Base-by-base conservation (phyloP, 441 rosid genomes). In the Erodium chrysanthum region DNA sequence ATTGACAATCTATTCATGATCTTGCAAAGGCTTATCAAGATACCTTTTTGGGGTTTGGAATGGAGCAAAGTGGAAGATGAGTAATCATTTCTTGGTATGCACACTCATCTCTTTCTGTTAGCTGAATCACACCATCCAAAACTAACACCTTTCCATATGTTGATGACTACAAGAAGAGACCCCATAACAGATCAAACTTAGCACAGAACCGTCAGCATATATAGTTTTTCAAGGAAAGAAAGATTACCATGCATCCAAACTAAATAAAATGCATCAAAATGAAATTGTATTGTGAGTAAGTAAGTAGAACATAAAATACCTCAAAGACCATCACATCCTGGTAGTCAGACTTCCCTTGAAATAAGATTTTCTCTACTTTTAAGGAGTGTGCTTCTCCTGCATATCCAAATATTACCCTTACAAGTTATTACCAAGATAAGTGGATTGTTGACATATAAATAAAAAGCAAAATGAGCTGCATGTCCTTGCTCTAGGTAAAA, bases 371-470 rank as follows among this genome's bases (percentile, higher is more conserved):
- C 81, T 95, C 97, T 46, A 95, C 93, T 78, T 95, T 92, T 56
- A 95, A 83, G 40, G 97, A 92, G 80, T 95, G 99, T 66, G 99
- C 97, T 75, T 95, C 99, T 67, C 99, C 99, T 95, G 85, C 79
- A 78, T 48, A 46, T 65, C 23, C 22, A 54, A 54, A 54, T 54
- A 17, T 9, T 10, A 54, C 23, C 23, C 9, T 7, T 7, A 8
- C 23, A 18, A 54, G 25, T 54, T 2, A 4, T 5, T 17, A 21
- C 22, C 3, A 20, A 7, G 10, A 8, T 3, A 8, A 54, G 60
- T 54, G 25, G 11, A 54, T 18, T 18, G 35, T 20, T 54, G 60
- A 54, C 60, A 54, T 3, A 54, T 20, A 54, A 18, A 50, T 14
- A 17, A 50, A 15, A 7, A 7, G 21, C 25, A 54, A 3, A 18